phyloP scores from a whole-genome alignment of 768 basidiomycete genomes.

The Hypsizygus marmoreus region DNA sequence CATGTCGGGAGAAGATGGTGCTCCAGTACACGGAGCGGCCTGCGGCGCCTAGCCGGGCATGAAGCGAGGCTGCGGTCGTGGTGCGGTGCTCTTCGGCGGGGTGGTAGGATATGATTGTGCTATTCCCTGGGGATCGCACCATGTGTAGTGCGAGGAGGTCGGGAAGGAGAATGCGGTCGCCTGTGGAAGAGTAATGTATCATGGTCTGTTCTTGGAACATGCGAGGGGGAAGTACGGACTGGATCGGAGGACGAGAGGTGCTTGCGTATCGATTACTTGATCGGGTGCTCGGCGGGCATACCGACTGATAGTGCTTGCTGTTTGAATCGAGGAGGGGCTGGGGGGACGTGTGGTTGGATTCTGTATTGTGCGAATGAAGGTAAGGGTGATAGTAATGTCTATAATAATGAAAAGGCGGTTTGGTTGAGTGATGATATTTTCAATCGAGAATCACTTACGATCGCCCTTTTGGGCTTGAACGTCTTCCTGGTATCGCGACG shows the following conservation, averaged over 20 bases:
- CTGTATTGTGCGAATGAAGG: constrained; percentile 47
- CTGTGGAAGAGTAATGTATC: constrained; percentile 19
- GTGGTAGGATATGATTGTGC: constrained; percentile 49
- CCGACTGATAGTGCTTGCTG: constrained; percentile 12
- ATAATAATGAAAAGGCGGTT: neutral
- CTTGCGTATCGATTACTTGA: constrained; percentile 53
- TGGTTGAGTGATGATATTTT: neutral
- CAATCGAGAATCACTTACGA: constrained; percentile 32
- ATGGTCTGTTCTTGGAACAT: neutral
- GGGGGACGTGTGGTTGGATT: constrained; percentile 27
- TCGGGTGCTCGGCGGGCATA: constrained; percentile 16
- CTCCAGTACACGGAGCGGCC: constrained; percentile 49
- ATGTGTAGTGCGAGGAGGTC: constrained; percentile 59
- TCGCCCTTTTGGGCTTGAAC: constrained; percentile 32
- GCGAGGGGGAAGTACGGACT: constrained; percentile 26
- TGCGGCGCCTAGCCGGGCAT: constrained; percentile 36
- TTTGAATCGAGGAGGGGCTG: constrained; percentile 19
- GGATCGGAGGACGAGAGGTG: constrained; percentile 42
- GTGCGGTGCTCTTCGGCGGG: constrained; percentile 32
- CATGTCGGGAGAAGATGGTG: constrained; percentile 37
- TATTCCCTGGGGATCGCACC: constrained; percentile 40
- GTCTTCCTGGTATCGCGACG: constrained; percentile 56
- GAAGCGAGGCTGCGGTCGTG: constrained; percentile 36
- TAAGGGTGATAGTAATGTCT: constrained; percentile 60
- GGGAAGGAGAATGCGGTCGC: constrained; percentile 35